Evolutionary conservation across 352 stramenopile species (phyloP), one percentile per base, ranked within the genome.

Genomic region (Globisporangium okanoganense): DNA sequence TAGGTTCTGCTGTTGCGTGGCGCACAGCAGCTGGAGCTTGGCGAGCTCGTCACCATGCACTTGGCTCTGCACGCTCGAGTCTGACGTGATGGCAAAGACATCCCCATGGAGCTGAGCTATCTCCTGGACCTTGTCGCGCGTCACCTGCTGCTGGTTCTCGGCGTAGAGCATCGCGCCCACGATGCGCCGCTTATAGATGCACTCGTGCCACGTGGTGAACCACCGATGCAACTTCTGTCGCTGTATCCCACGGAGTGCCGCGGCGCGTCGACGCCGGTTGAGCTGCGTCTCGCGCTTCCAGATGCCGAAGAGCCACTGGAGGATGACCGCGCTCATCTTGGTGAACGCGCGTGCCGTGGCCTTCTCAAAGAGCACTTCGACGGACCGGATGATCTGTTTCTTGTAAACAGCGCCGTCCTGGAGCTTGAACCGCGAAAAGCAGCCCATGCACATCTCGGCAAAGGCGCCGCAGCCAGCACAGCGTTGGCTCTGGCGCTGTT

Each of bases 81-180:
- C 59, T 2, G 74, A 67, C 35, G 72, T 56, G 4, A 72, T 54
- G 16, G 76, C 78, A 27, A 86, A 85, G 16, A 85, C 61, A n/a
- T 90, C 78, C 29, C 81, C 83, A 33, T 91, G 79, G 12, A 92
- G 64, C 45, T 75, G 61, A 0, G 73, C 62, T 33, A 90, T 81
- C 60, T 91, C 79, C 22, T 48, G 35, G 16, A 27, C 57, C 57
- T 79, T 79, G 0, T 74, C 72, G 6, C 56, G 66, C 7, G 71
- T 85, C 24, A 70, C 64, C 5, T 64, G 72, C 53, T 90, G 79
- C 59, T 92, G 71, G 9, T 74, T 62, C 33, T 88, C 67, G 1
- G 83, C 83, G 33, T 87, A 91, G 20, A 91, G 50, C 77, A 91
- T 90, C 0, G 83, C 83, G n/a, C 83, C 83, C 45, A 91, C 50